Percentiles rank a stretch among this genome's conserved stretches.
These are phyloP conservation scores for Adansonia digitata DNA, from an alignment of 345 rosid species.

Conservation along the genomic window DNA sequence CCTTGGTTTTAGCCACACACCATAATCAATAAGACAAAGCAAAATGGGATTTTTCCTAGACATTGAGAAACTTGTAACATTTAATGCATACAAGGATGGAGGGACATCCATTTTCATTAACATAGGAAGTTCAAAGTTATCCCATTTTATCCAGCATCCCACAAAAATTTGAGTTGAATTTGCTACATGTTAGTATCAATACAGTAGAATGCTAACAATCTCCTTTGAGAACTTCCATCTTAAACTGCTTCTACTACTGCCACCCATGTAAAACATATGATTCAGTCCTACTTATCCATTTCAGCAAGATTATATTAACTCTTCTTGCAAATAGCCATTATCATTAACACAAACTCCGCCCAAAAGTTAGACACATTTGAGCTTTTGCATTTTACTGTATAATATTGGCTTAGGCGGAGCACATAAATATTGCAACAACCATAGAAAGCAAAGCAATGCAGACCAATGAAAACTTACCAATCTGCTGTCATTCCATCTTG, in stretches of 20 bases:
- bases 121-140: background rate
- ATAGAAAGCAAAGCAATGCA: background rate
- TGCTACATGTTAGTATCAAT: background rate
- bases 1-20: background rate
- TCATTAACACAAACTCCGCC: background rate
- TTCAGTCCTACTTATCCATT: background rate
- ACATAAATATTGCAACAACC: background rate
- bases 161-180: background rate
- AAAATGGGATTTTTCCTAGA: background rate
- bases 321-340: background rate
- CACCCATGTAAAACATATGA: background rate
- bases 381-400: background rate
- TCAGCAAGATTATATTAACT: background rate
- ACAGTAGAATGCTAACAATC: background rate
- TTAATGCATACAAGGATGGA: background rate
- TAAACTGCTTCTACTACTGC: background rate
- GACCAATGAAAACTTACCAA: slow-evolving; percentile 42
- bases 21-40: background rate
- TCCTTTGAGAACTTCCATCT: background rate
- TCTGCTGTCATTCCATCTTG: slow-evolving; percentile 99
- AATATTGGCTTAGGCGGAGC: slow-evolving; percentile 1
- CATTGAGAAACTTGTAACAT: background rate
- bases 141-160: background rate
- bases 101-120: background rate
- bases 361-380: background rate